Evolutionary conservation across 176 grass and related monocot genomes (phyloP).

Genomic region (Phragmites australis): DNA sequence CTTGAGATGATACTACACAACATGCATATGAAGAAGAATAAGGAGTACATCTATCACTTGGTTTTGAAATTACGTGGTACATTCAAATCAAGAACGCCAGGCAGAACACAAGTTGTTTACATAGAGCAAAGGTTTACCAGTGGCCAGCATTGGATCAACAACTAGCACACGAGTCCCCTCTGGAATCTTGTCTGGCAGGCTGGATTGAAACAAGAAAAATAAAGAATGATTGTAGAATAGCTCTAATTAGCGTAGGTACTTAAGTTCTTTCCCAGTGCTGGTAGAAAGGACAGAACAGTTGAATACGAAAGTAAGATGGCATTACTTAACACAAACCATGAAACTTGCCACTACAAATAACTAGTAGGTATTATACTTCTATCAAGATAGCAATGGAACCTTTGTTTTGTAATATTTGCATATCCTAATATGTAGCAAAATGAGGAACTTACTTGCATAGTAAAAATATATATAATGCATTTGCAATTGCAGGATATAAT

Average conservation of each 20-base stretch:
- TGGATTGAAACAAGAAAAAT: conserved; percentile 42
- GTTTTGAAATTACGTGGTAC: not conserved
- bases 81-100: conserved; percentile 15
- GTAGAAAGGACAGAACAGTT: conserved; percentile 13
- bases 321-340: not conserved
- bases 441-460: not conserved
- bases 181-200: conserved; percentile 83
- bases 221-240: not conserved
- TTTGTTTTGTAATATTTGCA: not conserved
- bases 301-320: conserved; percentile 1
- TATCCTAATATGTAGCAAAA: not conserved
- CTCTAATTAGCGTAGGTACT: not conserved
- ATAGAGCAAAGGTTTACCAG: conserved; percentile 53
- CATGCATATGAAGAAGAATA: not conserved
- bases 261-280: not conserved
- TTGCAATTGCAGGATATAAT: conserved; percentile 1
- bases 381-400: conserved; percentile 12
- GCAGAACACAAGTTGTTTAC: conserved; percentile 12
- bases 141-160: conserved; percentile 97
- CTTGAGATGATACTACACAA: conserved; percentile 9
- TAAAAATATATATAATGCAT: not conserved
- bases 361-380: not conserved
- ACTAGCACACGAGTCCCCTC: conserved; percentile 77
- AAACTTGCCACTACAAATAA: not conserved
- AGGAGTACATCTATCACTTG: not conserved